Base-by-base conservation (phyloP, 306 rosid species). In the Dryas octopetala region DNA sequence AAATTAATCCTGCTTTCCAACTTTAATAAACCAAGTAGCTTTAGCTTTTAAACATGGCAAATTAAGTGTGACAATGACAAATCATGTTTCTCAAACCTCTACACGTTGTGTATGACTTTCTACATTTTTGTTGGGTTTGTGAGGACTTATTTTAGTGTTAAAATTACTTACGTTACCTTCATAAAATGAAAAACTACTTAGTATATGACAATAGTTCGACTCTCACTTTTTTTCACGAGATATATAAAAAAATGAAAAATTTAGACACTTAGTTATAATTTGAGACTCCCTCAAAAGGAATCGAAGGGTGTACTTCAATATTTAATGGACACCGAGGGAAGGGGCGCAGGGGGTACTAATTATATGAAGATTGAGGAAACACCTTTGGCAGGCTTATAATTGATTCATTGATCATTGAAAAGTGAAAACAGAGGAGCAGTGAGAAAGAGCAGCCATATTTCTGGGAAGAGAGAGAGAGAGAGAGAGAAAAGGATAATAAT, bases 371-470 rank as follows among this genome's bases (percentile, higher is more conserved):
- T 5, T 10, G 28, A 5, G 15, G 17, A 32, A 13, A 16, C 8
- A 15, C 5, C 15, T 23, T 41, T 49, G 64, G 70, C 76, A 78
- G 54, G 53, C 47, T 61, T 78, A 70, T 69, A 57, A 78, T 70
- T 23, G 17, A 4, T 17, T 70, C 81, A 50, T 70, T 70, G 81
- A 78, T 76, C 41, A 51, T 15, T 44, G 46, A 66, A 47, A 32
- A 1, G 2, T 32, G 38, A 32, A 41, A 10, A 66, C 47, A 40
- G 63, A 13, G 10, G 52, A 32, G 11, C 1, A 9, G 46, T 13
- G 19, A 43, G 19, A 61, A 70, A 61, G 38, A 32, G 38, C 43
- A 32, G 38, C 46, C 47, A 12, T 14, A 41, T 60, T 77, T 61
- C 55, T 59, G 53, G 68, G 19, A 47, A 49, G 13, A 47, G 59